These are phyloP conservation scores for Trichoderma polysporum DNA, from an alignment of 2,329 filamentous ascomycete genomes.

Conservation along the genomic window DNA sequence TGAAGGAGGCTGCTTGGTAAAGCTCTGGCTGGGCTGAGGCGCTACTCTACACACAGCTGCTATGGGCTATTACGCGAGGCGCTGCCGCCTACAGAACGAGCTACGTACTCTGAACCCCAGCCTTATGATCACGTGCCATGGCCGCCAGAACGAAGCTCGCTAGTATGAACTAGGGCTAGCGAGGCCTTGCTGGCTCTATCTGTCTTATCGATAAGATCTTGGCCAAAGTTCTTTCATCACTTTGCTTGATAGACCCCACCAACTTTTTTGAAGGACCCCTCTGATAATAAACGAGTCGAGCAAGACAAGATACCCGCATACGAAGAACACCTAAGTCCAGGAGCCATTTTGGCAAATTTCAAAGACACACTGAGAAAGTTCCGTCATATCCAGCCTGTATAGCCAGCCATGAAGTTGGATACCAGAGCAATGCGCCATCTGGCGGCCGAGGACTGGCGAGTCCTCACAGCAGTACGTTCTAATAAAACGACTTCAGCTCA, in stretches of 20 bases:
- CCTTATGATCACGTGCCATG: constrained; percentile 36
- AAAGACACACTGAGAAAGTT: not conserved
- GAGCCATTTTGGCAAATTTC: not conserved
- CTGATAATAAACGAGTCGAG: not conserved
- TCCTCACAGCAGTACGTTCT: constrained; percentile 77
- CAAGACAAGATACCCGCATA: constrained; percentile 2
- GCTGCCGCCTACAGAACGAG: constrained; percentile 41
- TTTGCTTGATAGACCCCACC: constrained; percentile 27
- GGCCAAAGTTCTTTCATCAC: constrained; percentile 31
- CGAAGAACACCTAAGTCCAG: not conserved
- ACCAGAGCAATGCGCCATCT: constrained; percentile 92
- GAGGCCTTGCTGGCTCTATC: not conserved
- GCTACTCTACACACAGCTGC: constrained; percentile 30
- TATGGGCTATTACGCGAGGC: constrained; percentile 46
- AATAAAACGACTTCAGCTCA: not conserved
- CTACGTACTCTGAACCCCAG: constrained; percentile 26
- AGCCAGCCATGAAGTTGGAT: constrained; percentile 80
- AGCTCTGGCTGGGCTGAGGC: constrained; percentile 32
- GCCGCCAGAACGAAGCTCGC: not conserved
- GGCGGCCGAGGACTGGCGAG: constrained; percentile 89
- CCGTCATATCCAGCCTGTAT: not conserved
- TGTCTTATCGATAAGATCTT: constrained; percentile 35
- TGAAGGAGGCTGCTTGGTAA: constrained; percentile 40
- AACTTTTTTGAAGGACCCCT: constrained; percentile 17
- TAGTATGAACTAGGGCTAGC: not conserved